Conservation (phyloP, 2,329 filamentous ascomycete genomes). For the Thielaviopsis musarum region DNA sequence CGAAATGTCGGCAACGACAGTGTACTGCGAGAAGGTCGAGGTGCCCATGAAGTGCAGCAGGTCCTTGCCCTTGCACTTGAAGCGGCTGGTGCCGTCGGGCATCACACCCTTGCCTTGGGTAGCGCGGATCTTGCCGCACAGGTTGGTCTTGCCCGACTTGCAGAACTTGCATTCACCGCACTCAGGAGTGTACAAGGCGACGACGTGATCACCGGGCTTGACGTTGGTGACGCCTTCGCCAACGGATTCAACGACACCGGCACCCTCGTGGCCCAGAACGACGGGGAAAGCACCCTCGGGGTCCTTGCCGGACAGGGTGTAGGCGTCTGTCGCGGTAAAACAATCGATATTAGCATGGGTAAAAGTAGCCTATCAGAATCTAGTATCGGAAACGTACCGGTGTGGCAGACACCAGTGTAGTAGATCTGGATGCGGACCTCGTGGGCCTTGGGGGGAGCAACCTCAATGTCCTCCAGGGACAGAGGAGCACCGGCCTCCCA, state of each 20-base stretch:
- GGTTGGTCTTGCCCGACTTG: conserved; percentile 97
- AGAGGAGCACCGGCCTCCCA: conserved; percentile 92
- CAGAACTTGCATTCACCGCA: conserved; percentile 99
- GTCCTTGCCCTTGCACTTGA: conserved; percentile 88
- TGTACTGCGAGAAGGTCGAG: conserved; percentile 97
- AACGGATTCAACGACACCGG: conserved; percentile 81
- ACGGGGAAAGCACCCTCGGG: conserved; percentile 89
- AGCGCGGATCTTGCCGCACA: conserved; percentile 95
- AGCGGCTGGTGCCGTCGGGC: conserved; percentile 90
- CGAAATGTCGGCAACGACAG: conserved; percentile 94
- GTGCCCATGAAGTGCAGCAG: conserved; percentile 98
- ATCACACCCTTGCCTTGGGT: conserved; percentile 93
- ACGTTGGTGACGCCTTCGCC: conserved; percentile 91
- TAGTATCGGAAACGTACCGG: conserved; percentile 36
- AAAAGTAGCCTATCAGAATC: not conserved
- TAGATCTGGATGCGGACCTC: conserved; percentile 95
- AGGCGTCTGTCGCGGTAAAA: conserved; percentile 48
- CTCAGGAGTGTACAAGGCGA: conserved; percentile 87
- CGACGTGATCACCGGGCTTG: conserved; percentile 81
- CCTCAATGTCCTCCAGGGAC: conserved; percentile 80
- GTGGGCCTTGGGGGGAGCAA: conserved; percentile 71
- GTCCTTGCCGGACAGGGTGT: conserved; percentile 90
- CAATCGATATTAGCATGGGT: not conserved
- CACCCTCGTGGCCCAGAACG: conserved; percentile 78
- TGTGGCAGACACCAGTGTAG: conserved; percentile 98